A percentile compares a stretch with the other conserved stretches of the same genome.
These are phyloP conservation scores for Elymus sibiricus DNA, from an alignment of 176 grass and related monocot species.

Conservation along the genomic window DNA sequence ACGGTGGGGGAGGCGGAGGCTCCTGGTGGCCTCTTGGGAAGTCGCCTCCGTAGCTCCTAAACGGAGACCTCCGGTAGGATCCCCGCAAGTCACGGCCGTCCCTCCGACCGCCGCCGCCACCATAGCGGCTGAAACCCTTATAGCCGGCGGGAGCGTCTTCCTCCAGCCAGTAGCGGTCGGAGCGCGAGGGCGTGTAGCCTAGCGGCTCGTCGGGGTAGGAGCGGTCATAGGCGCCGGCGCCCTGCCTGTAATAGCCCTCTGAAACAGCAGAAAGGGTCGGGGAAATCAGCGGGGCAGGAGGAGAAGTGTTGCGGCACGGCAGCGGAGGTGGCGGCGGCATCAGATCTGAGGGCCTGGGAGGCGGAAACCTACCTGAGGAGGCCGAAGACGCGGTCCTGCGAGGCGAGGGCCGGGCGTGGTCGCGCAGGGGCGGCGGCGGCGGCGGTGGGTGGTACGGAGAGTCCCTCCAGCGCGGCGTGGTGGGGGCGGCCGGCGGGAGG, in stretches of 20 bases:
- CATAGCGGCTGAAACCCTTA: slow-evolving; percentile 54
- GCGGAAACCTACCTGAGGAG: slow-evolving; percentile 38
- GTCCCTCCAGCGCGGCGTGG: slow-evolving; percentile 58
- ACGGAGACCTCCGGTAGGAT: slow-evolving; percentile 57
- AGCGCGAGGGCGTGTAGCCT: slow-evolving; percentile 57
- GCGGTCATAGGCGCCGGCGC: slow-evolving; percentile 45
- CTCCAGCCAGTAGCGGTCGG: slow-evolving; percentile 61
- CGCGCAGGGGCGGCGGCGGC: slow-evolving; percentile 41
- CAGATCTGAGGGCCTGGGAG: slow-evolving; percentile 43
- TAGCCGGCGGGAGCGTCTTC: slow-evolving; percentile 41
- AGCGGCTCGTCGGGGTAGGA: slow-evolving; percentile 43
- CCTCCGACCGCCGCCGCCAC: slow-evolving; percentile 45
- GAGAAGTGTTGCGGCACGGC: neutral
- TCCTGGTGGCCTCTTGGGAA: slow-evolving; percentile 48
- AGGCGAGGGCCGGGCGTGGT: slow-evolving; percentile 39
- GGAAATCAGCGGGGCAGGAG: slow-evolving; percentile 17
- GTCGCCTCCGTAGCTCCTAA: slow-evolving; percentile 44
- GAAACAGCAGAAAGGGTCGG: slow-evolving; percentile 36
- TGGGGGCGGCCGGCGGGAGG: slow-evolving; percentile 16
- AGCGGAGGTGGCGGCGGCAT: neutral
- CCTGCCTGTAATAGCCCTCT: slow-evolving; percentile 58
- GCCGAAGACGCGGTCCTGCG: slow-evolving; percentile 38
- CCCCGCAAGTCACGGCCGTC: slow-evolving; percentile 52
- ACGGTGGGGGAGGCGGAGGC: slow-evolving; percentile 37
- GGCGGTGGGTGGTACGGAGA: slow-evolving; percentile 46